These are phyloP conservation scores for Stachybotrys elegans DNA, from an alignment of 2,329 filamentous ascomycete genomes.

Conservation along the genomic window DNA sequence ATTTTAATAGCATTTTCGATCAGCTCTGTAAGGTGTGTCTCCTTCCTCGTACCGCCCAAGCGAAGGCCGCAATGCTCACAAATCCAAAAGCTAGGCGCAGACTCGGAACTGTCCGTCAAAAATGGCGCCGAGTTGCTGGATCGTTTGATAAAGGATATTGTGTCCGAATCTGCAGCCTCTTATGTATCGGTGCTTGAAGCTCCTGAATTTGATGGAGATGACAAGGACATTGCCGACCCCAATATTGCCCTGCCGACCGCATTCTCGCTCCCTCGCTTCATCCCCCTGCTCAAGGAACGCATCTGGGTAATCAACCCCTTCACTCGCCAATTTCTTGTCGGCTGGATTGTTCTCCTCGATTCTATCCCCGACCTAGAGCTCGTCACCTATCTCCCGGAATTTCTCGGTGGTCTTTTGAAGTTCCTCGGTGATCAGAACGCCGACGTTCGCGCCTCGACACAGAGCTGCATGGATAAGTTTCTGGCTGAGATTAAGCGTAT, in stretches of 20 bases:
- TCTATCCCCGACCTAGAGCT: constrained; percentile 96
- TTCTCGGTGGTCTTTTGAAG: constrained; percentile 81
- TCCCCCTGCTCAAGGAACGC: constrained; percentile 87
- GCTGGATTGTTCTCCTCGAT: constrained; percentile 91
- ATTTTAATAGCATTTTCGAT: constrained; percentile 98
- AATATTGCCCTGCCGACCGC: constrained; percentile 64
- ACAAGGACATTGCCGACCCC: constrained; percentile 39
- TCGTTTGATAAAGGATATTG: constrained; percentile 91
- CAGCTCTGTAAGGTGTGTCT: constrained; percentile 79
- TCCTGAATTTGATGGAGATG: constrained; percentile 40
- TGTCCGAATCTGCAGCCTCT: constrained; percentile 88
- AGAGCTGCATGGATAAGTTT: constrained; percentile 83
- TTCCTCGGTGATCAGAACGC: constrained; percentile 88
- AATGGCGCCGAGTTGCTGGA: constrained; percentile 95
- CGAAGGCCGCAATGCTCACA: too few relatives aligned
- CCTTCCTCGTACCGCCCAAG: neutral
- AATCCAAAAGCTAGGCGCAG: constrained; percentile 71
- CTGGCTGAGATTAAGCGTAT: constrained; percentile 93
- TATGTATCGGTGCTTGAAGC: constrained; percentile 86
- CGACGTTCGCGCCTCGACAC: constrained; percentile 93
- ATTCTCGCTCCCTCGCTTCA: constrained; percentile 86
- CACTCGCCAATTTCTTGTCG: constrained; percentile 89
- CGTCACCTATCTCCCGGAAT: constrained; percentile 86
- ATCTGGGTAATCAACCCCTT: constrained; percentile 95
- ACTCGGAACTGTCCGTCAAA: constrained; percentile 95